phyloP scores from a whole-genome alignment of 2,329 filamentous ascomycete species.

The Grosmannia huntii region DNA sequence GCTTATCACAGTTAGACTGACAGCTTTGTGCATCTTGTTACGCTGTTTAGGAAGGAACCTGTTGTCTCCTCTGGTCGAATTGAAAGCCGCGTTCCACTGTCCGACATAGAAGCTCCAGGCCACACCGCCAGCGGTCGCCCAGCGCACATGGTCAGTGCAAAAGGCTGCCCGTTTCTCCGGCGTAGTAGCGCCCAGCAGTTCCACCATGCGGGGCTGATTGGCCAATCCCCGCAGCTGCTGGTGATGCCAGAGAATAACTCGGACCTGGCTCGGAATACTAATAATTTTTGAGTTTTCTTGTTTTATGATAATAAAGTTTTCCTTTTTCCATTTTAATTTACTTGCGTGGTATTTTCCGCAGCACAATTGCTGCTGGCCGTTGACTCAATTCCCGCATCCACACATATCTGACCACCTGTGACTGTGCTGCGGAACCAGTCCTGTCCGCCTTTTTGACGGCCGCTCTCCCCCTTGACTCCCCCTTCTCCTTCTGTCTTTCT shows the following conservation, averaged over 20 bases:
- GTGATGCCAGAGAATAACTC: slow-evolving; percentile 1
- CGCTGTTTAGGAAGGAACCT: too few species aligned
- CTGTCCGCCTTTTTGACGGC: not conserved
- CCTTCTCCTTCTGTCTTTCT: not conserved
- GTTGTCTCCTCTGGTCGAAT: too few species aligned
- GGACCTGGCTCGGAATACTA: not conserved
- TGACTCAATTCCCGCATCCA: slow-evolving; percentile 1
- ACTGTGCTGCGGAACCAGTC: slow-evolving; percentile 13
- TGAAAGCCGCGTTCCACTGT: too few species aligned
- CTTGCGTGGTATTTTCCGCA: not conserved
- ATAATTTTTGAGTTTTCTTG: not conserved
- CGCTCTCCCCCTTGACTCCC: not conserved
- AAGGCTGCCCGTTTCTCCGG: not conserved
- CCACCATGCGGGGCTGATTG: not conserved
- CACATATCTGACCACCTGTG: not conserved
- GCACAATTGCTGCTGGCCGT: not conserved
- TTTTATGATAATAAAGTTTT: not conserved
- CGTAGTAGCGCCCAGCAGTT: not conserved
- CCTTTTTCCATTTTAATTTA: not conserved
- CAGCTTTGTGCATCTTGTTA: too few species aligned
- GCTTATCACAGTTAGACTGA: too few species aligned
- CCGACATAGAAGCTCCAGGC: too few species aligned
- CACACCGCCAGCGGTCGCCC: too few species aligned
- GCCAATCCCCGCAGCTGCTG: not conserved
- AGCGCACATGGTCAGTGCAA: too few species aligned